phyloP scores from a whole-genome alignment of 2,329 filamentous ascomycete species.

The Trichoderma atrobrunneum region DNA sequence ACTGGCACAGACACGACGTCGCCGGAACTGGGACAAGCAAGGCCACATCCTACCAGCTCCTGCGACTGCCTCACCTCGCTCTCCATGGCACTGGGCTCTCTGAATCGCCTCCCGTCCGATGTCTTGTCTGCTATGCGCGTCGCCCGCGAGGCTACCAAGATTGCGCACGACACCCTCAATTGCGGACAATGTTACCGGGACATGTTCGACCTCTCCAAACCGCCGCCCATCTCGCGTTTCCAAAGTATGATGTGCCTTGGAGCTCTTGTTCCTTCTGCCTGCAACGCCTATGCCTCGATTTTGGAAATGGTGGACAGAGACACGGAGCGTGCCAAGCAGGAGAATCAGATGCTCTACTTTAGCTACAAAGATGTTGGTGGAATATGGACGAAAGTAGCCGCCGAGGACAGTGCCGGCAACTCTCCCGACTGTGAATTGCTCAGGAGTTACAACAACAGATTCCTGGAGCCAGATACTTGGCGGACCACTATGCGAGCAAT shows the following conservation, averaged over 20 bases:
- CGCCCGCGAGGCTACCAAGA: slow-evolving; percentile 46
- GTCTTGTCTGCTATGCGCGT: slow-evolving; percentile 47
- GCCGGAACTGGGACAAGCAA: slow-evolving; percentile 14
- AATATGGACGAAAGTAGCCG: slow-evolving; percentile 41
- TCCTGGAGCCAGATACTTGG: slow-evolving; percentile 55
- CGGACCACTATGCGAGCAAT: slow-evolving; percentile 52
- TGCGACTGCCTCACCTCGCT: slow-evolving; percentile 51
- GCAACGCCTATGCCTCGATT: slow-evolving; percentile 56
- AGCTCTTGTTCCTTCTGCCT: slow-evolving; percentile 55
- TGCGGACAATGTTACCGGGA: slow-evolving; percentile 50
- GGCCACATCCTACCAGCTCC: slow-evolving; percentile 29
- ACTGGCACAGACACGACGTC: background rate
- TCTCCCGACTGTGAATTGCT: slow-evolving; percentile 12
- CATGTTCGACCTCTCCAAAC: slow-evolving; percentile 33
- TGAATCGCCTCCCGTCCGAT: slow-evolving; percentile 46
- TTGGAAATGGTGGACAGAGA: slow-evolving; percentile 55
- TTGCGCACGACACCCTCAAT: slow-evolving; percentile 50
- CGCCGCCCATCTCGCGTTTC: slow-evolving; percentile 47
- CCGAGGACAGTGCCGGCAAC: slow-evolving; percentile 27
- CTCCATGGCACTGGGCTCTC: slow-evolving; percentile 49
- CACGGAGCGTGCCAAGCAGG: slow-evolving; percentile 41
- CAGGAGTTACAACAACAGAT: slow-evolving; percentile 39
- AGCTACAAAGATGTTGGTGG: slow-evolving; percentile 48
- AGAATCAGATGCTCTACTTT: slow-evolving; percentile 44
- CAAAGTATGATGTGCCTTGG: slow-evolving; percentile 60